Base-by-base conservation (phyloP, 768 basidiomycete genomes). In the Tephrocybe sp. region DNA sequence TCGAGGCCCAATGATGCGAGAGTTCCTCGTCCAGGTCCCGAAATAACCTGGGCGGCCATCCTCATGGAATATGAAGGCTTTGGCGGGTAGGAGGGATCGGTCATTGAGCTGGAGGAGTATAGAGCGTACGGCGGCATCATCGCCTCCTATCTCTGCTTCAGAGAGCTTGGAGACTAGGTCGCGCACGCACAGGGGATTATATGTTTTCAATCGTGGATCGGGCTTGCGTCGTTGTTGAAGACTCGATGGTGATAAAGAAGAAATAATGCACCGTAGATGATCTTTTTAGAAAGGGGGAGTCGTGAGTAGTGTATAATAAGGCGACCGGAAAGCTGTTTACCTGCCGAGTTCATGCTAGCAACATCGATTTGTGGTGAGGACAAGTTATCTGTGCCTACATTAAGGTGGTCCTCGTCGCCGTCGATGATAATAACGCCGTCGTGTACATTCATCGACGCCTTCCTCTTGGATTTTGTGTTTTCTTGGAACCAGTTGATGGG, bases 21-120 rank as follows among this genome's bases (percentile, higher is more conserved):
- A 94, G 52, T 74, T 81, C 46, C 87, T 84, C 7, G 93, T 94
- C 86, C 91, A 97, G 5, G 97, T 98, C 18, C 94, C 95, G 59
- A 84, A 87, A 67, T 95, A 98, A 1, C 93, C 93, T 11, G 97
- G 95, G 41, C 97, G 82, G 0, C 79, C 76, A 64, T 98, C 92
- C 49, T 86, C 86, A 13, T 74, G 68, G 66, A 97, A 98, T 50
- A 90, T 84, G 33, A 98, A 72, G 2, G 84, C 81, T 68, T 97
- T 98, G 42, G 84, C 80, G 0, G 87, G 87, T 39, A 92, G 72
- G 21, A 72, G 59, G 4, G 64, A 66, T 11, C 86, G 81, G 52
- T 93, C 76, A 43, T 73, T 70, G 9, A 99, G 75, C 50, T 80
- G 66, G 10, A 69, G 62, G 31, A 87, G 73, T 10, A 92, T 69